Percentiles rank a stretch among this genome's conserved stretches.
These are phyloP conservation scores for Debaryomyces castellii DNA, from an alignment of 805 yeast genomes.

Conservation along the genomic window DNA sequence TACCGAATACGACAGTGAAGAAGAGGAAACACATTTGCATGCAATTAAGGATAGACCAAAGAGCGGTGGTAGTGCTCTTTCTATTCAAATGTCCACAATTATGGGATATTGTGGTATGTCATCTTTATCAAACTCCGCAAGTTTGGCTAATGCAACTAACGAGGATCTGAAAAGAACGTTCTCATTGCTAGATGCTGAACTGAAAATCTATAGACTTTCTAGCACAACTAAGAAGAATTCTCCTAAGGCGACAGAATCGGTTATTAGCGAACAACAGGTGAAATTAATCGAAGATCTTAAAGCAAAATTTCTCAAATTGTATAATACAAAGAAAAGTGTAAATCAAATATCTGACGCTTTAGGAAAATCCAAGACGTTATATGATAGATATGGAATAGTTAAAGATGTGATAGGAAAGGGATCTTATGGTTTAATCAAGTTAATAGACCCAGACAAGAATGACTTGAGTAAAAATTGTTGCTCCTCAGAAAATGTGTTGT, in stretches of 20 bases:
- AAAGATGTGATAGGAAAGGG: constrained; percentile 37
- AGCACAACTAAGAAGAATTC: constrained; percentile 15
- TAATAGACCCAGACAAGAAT: constrained; percentile 21
- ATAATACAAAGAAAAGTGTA: constrained; percentile 9
- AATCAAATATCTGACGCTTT: constrained; percentile 10
- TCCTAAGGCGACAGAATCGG: constrained; percentile 19
- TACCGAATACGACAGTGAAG: constrained; percentile 7
- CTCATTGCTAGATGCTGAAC: constrained; percentile 22
- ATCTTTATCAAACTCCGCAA: constrained; percentile 12
- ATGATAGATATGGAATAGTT: constrained; percentile 33
- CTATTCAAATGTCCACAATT: constrained; percentile 25
- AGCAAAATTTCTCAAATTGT: constrained; percentile 13
- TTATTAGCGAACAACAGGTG: constrained; percentile 29
- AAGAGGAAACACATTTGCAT: constrained; percentile 24
- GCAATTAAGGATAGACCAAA: constrained; percentile 17
- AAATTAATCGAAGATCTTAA: constrained; percentile 21
- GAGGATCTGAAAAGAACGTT: constrained; percentile 34
- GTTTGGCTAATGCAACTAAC: constrained; percentile 21
- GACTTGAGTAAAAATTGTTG: constrained; percentile 2
- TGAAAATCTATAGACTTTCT: constrained; percentile 25
- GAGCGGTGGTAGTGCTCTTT: constrained; percentile 9
- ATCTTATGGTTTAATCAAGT: constrained; percentile 36
- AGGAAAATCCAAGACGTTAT: constrained; percentile 22
- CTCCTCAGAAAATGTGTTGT: constrained; percentile 11
- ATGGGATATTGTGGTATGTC: constrained; percentile 38